Conservation (phyloP, 108 stramenopile genomes). For the Aureococcus anophagefferens region DNA sequence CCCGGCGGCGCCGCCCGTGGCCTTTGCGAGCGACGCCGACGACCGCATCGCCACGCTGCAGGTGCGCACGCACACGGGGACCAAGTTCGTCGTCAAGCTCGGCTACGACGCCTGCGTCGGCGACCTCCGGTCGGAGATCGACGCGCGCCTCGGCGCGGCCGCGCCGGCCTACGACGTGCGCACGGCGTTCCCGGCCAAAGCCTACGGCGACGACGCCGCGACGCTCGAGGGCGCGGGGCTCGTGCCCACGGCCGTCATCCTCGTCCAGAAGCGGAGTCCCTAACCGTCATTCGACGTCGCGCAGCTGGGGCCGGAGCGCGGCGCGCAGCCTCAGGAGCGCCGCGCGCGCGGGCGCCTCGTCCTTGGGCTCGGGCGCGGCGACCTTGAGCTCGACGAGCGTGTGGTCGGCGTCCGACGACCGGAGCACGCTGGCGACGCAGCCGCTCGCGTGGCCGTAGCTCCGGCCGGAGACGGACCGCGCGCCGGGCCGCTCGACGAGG, state of each 20-base stretch:
- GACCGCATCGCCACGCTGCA: background rate
- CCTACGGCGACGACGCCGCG: background rate
- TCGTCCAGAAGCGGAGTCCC: background rate
- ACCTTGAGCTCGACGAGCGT: too few relatives aligned
- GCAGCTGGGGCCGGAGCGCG: too few relatives aligned
- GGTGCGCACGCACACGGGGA: background rate
- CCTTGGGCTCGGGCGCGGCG: too few relatives aligned
- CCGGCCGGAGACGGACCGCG: too few relatives aligned
- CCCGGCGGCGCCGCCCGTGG: background rate
- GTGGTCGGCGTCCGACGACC: too few relatives aligned
- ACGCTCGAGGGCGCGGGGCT: slow-evolving; percentile 19
- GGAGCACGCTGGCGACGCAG: too few relatives aligned
- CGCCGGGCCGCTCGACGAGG: too few relatives aligned
- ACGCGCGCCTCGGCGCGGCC: background rate
- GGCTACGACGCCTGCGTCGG: background rate
- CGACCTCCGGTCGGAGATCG: background rate
- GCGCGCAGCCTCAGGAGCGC: too few relatives aligned
- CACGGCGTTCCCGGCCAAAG: slow-evolving; percentile 11
- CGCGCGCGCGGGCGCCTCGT: too few relatives aligned
- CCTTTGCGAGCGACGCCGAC: background rate
- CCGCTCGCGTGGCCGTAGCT: too few relatives aligned
- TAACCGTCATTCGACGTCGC: too few relatives aligned
- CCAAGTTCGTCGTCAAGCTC: background rate
- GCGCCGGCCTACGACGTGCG: slow-evolving; percentile 3
- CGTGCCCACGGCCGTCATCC: slow-evolving; percentile 14